phyloP scores from a whole-genome alignment of 805 yeast species.

The Metschnikowia koreensis region DNA sequence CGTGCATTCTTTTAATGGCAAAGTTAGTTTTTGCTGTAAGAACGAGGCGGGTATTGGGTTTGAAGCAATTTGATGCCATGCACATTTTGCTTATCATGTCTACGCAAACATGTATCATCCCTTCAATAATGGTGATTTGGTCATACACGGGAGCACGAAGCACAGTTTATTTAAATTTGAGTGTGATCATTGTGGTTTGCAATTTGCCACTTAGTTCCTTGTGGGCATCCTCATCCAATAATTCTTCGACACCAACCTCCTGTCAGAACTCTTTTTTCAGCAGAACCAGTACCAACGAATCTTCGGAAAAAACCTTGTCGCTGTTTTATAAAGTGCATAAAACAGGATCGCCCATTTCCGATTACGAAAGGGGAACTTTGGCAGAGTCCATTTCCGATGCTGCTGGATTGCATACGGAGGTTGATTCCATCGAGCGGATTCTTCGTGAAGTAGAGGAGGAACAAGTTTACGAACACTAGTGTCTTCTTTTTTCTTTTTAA shows the following conservation, averaged over 20 bases:
- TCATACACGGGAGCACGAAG: constrained; percentile 36
- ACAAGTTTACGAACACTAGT: constrained; percentile 4
- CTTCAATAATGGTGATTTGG: constrained; percentile 64
- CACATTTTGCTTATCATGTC: constrained; percentile 81
- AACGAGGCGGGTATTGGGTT: constrained; percentile 72
- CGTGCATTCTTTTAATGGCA: constrained; percentile 56
- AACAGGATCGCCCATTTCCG: constrained; percentile 8
- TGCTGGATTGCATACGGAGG: constrained; percentile 8
- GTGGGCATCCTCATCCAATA: constrained; percentile 80
- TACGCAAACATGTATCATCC: constrained; percentile 76
- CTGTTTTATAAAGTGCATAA: constrained; percentile 8
- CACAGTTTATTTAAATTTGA: constrained; percentile 47
- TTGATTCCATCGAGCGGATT: constrained; percentile 15
- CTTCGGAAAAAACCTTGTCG: constrained; percentile 3
- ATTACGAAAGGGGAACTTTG: constrained; percentile 12
- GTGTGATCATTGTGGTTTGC: constrained; percentile 61
- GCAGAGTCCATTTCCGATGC: constrained; percentile 10
- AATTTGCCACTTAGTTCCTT: constrained; percentile 80
- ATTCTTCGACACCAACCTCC: constrained; percentile 28
- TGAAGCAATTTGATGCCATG: constrained; percentile 77
- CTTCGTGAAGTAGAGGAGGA: constrained; percentile 14
- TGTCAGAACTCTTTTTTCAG: constrained; percentile 17
- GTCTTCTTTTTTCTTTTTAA: background rate
- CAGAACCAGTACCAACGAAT: constrained; percentile 7
- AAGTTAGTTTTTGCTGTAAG: constrained; percentile 70